Evolutionary conservation across 305 asterid genomes (phyloP).

Genomic region (Fraxinus velutina): DNA sequence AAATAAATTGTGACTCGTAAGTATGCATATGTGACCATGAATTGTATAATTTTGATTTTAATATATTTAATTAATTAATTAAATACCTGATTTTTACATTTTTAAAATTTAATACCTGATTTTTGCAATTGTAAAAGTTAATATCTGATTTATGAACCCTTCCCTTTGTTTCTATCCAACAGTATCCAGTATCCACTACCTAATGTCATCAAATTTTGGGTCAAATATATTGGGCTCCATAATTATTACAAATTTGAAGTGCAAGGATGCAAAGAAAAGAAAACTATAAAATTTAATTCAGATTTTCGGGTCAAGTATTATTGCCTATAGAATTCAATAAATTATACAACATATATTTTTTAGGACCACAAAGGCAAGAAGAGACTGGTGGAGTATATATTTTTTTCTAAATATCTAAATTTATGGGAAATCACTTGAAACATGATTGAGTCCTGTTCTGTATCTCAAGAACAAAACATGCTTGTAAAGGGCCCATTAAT

Average conservation of each 20-base stretch:
- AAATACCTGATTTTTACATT: too few species aligned
- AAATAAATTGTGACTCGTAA: too few species aligned
- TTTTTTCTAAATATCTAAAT: not conserved
- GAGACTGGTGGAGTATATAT: not conserved
- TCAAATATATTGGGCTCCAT: not conserved
- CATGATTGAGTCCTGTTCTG: not conserved
- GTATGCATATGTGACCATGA: too few species aligned
- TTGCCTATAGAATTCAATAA: not conserved
- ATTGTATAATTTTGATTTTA: too few species aligned
- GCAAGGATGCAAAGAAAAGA: not conserved
- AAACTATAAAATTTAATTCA: not conserved
- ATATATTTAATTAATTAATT: too few species aligned
- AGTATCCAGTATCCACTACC: not conserved
- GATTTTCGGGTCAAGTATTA: not conserved
- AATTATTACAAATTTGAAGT: not conserved
- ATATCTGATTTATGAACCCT: too few species aligned
- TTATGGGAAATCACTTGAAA: conserved; percentile 4
- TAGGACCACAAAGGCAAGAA: not conserved
- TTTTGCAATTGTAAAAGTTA: too few species aligned
- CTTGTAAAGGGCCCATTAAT: conserved; percentile 14
- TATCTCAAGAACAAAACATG: not conserved
- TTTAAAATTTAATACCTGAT: too few species aligned
- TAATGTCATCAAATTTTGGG: not conserved
- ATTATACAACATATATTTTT: not conserved
- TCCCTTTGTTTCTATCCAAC: not conserved